Evolutionary conservation across 306 rosid genomes (phyloP).

Genomic region (Lablab purpureus): DNA sequence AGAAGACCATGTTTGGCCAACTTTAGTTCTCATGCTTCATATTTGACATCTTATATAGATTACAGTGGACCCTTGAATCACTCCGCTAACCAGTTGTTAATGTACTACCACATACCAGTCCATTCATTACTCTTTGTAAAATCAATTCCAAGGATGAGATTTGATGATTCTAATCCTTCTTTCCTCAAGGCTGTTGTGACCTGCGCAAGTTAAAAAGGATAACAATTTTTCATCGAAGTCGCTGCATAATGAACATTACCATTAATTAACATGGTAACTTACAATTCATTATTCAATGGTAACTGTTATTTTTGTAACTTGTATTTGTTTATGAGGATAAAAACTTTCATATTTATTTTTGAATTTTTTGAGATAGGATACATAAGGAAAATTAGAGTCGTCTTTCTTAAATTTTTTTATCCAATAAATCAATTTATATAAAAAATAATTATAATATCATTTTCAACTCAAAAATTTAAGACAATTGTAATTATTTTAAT

Average conservation of each 20-base stretch:
- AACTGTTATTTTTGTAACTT: not conserved
- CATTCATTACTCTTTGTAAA: constrained; percentile 97
- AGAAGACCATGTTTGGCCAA: constrained; percentile 18
- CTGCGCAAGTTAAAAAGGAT: constrained; percentile 49
- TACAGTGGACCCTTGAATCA: not conserved
- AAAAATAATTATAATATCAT: too few species aligned
- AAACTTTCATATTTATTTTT: not conserved
- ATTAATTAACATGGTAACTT: constrained; percentile 13
- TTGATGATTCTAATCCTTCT: constrained; percentile 91
- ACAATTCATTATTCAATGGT: constrained; percentile 2
- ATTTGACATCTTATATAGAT: not conserved
- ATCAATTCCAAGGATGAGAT: constrained; percentile 90
- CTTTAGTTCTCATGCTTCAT: constrained; percentile 22
- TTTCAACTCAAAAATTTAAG: too few species aligned
- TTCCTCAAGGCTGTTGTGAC: constrained; percentile 72
- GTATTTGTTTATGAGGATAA: not conserved
- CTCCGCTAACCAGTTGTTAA: constrained; percentile 3
- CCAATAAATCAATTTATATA: too few species aligned
- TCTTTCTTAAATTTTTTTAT: too few species aligned
- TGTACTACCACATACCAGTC: constrained; percentile 68
- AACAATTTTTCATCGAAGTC: constrained; percentile 15
- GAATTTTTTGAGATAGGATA: too few species aligned
- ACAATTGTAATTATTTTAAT: too few species aligned
- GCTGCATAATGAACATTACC: not conserved
- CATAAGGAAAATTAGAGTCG: too few species aligned